A percentile compares a stretch with the other conserved stretches of the same genome.
These are phyloP conservation scores for Austropuccinia psidii DNA, from an alignment of 1,284 basidiomycete species.

Conservation along the genomic window DNA sequence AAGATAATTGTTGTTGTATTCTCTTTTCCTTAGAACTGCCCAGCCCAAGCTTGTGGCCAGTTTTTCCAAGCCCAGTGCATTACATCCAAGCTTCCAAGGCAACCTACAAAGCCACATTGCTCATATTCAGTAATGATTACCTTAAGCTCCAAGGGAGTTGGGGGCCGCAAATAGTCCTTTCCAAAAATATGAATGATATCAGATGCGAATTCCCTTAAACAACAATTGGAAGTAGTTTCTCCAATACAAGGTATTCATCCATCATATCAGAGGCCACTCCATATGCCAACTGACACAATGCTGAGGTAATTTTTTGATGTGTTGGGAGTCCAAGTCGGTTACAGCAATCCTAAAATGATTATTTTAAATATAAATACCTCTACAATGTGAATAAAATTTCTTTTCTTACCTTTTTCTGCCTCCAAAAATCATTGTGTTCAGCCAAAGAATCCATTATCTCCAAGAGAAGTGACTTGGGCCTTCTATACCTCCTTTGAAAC, in stretches of 20 bases:
- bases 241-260: not conserved
- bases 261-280: not conserved
- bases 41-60: not conserved
- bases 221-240: not conserved
- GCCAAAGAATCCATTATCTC: no score
- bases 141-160: not conserved
- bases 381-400: no score
- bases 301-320: slow-evolving; percentile 2
- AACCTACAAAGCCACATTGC: not conserved
- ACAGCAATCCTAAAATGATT: not conserved
- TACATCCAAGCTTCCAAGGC: not conserved
- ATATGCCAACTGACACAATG: not conserved
- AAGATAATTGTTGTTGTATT: not conserved
- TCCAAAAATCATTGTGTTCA: no score
- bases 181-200: not conserved
- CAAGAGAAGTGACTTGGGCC: no score
- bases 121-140: not conserved
- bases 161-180: not conserved
- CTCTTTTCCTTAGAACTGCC: not conserved
- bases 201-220: not conserved
- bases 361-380: no score
- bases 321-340: not conserved
- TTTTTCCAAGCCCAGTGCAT: slow-evolving; percentile 4
- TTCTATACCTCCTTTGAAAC: no score
- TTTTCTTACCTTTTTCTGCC: no score